Conservation (phyloP, 2,329 filamentous ascomycete species). For the Rachicladosporium sp. region DNA sequence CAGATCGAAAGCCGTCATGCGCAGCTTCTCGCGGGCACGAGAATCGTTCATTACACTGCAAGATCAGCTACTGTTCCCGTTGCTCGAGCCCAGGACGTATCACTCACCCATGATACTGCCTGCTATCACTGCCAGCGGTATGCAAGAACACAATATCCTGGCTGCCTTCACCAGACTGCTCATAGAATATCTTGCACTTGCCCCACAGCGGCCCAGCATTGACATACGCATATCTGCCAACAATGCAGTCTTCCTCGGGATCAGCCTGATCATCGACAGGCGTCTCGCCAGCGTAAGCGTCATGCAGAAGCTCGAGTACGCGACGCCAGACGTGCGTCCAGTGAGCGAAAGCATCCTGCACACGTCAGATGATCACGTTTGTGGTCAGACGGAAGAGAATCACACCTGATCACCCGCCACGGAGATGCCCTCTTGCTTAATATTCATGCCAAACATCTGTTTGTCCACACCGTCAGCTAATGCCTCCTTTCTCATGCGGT, state of each 20-base stretch:
- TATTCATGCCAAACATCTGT: conserved; percentile 32
- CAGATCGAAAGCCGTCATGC: conserved; percentile 39
- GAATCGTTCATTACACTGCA: conserved; percentile 35
- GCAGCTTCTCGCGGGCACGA: conserved; percentile 34
- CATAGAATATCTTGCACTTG: conserved; percentile 38
- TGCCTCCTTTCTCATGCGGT: conserved; percentile 2
- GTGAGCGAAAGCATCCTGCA: conserved; percentile 27
- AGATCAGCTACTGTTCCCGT: neutral
- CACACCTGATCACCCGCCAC: conserved; percentile 32
- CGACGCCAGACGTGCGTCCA: conserved; percentile 38
- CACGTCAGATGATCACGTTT: neutral
- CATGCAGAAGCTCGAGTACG: conserved; percentile 36
- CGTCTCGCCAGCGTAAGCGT: conserved; percentile 35
- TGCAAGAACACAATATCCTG: conserved; percentile 31
- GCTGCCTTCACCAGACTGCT: conserved; percentile 34
- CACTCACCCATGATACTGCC: conserved; percentile 35
- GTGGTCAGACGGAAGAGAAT: neutral
- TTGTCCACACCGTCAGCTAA: conserved; percentile 3
- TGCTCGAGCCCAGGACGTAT: neutral
- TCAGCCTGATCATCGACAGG: conserved; percentile 28
- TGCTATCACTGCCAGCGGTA: conserved; percentile 31
- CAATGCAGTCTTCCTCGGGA: conserved; percentile 31
- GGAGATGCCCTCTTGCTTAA: conserved; percentile 37
- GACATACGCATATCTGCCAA: conserved; percentile 37
- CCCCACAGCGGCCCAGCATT: conserved; percentile 34